Conservation (phyloP, 225 moss, liverwort and hornwort genomes). For the Physcomitrium patens region DNA sequence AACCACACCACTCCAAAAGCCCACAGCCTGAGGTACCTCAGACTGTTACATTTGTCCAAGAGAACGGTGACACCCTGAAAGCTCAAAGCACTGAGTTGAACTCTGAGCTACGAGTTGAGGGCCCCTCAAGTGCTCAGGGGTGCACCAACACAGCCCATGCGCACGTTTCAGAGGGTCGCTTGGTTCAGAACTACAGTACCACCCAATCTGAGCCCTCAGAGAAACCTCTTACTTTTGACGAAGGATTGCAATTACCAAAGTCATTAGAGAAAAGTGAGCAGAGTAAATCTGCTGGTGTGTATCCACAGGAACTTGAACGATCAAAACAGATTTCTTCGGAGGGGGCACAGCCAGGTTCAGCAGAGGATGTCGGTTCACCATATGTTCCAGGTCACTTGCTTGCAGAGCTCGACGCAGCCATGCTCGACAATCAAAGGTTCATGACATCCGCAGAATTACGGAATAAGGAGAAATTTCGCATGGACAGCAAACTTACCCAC, state of each 20-base stretch:
- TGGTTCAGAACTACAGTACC: constrained; percentile 16
- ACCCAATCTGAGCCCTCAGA: constrained; percentile 30
- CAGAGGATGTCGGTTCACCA: constrained; percentile 16
- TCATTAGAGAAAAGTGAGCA: constrained; percentile 21
- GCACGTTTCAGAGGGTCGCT: constrained; percentile 10
- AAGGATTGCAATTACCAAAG: constrained; percentile 25
- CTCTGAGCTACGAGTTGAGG: constrained; percentile 24
- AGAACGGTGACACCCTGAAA: constrained; percentile 38
- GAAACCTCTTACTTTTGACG: constrained; percentile 13
- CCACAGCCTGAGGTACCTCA: constrained; percentile 16
- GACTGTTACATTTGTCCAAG: constrained; percentile 25
- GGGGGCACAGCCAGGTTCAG: background rate
- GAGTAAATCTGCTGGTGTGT: constrained; percentile 16
- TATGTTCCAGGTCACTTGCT: constrained; percentile 63
- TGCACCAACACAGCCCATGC: constrained; percentile 9
- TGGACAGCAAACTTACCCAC: constrained; percentile 62
- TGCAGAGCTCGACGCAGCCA: constrained; percentile 75
- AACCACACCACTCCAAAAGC: constrained; percentile 25
- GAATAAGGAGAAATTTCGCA: constrained; percentile 72
- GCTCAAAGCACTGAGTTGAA: constrained; percentile 19
- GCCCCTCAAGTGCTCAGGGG: constrained; percentile 6
- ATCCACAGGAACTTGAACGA: constrained; percentile 13
- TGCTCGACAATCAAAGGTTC: constrained; percentile 50
- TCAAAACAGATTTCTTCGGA: background rate
- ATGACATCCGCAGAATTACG: constrained; percentile 63